Conservation (phyloP, 805 yeast species). For the Ogataea minuta region DNA sequence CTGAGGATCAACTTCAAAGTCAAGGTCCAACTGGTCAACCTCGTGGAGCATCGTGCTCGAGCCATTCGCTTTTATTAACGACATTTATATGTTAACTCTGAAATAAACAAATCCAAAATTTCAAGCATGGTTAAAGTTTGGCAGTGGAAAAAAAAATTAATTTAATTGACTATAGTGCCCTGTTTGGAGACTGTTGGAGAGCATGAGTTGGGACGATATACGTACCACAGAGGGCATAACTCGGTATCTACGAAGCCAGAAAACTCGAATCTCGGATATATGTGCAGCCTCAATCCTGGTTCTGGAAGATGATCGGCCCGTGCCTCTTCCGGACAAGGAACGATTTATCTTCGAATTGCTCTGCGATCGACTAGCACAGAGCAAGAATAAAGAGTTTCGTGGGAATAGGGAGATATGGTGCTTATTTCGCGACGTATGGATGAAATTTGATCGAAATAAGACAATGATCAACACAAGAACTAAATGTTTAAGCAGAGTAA, state of each 20-base stretch:
- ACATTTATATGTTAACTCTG: background rate
- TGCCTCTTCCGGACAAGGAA: conserved; percentile 54
- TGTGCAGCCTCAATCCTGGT: conserved; percentile 34
- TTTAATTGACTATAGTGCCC: background rate
- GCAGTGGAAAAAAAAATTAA: conserved; percentile 2
- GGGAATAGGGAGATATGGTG: conserved; percentile 47
- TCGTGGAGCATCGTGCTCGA: background rate
- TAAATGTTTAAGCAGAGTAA: conserved; percentile 41
- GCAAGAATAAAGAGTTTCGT: conserved; percentile 43
- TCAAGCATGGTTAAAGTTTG: conserved; percentile 1
- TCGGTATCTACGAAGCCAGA: conserved; percentile 54
- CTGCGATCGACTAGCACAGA: conserved; percentile 58
- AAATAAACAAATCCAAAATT: conserved; percentile 2
- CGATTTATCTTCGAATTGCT: conserved; percentile 57
- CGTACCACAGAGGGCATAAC: conserved; percentile 52
- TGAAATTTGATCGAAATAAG: conserved; percentile 12
- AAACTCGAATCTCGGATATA: conserved; percentile 42
- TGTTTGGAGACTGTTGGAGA: background rate
- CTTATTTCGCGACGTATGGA: conserved; percentile 39
- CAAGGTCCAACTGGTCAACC: conserved; percentile 16
- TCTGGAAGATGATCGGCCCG: conserved; percentile 31
- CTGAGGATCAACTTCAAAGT: conserved; percentile 23
- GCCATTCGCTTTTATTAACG: conserved; percentile 2
- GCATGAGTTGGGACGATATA: conserved; percentile 5
- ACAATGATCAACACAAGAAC: conserved; percentile 36